Evolutionary conservation across 306 rosid species (phyloP).

Genomic region (Acacia acuminata): DNA sequence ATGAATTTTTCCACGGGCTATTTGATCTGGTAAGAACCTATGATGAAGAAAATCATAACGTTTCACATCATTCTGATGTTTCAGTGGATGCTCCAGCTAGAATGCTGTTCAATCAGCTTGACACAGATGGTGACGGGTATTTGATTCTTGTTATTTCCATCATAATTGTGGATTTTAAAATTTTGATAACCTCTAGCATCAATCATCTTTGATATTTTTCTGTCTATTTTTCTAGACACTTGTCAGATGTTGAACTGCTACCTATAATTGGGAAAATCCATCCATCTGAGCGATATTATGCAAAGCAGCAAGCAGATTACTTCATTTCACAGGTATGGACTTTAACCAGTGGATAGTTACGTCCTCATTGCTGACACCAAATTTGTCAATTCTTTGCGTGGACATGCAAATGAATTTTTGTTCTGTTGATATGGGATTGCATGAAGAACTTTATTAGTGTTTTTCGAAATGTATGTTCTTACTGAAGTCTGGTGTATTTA

Average conservation of each 20-base stretch:
- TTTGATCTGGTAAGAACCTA: conserved; percentile 94
- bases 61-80: conserved; percentile 56
- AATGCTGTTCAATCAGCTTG: conserved; percentile 77
- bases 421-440: conserved; percentile 15
- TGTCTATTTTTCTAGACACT: conserved; percentile 49
- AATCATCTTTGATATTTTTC: conserved; percentile 20
- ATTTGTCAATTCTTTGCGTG: conserved; percentile 16
- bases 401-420: conserved; percentile 13
- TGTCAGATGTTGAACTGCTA: conserved; percentile 77
- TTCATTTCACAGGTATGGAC: conserved; percentile 76
- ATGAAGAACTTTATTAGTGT: conserved; percentile 19
- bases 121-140: conserved; percentile 93
- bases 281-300: conserved; percentile 93
- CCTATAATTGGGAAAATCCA: conserved; percentile 87
- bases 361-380: conserved; percentile 4
- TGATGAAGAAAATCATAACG: conserved; percentile 73
- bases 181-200: conserved; percentile 24
- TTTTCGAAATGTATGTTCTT: conserved; percentile 22
- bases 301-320: conserved; percentile 91
- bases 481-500: neutral
- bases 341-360: conserved; percentile 5
- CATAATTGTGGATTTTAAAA: neutral
- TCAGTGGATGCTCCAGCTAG: conserved; percentile 77
- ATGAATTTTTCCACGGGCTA: conserved; percentile 95
- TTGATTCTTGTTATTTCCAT: conserved; percentile 19